Percentiles rank a stretch among this genome's conserved stretches.
phyloP scores from a whole-genome alignment of 495 filamentous ascomycete species.

The Hypoxylon fuscum region DNA sequence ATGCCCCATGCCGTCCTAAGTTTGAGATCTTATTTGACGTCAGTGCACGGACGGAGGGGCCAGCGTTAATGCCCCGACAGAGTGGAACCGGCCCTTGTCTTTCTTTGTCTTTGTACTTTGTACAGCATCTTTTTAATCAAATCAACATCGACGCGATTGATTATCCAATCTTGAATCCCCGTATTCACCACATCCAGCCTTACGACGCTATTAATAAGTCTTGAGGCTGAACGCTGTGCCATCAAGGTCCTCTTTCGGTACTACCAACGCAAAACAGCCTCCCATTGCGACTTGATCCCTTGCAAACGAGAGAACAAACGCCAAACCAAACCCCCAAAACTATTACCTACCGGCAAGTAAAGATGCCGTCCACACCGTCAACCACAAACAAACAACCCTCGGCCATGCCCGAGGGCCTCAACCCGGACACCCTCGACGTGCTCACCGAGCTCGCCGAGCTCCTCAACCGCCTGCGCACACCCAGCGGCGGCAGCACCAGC shows the following conservation, averaged over 20 bases:
- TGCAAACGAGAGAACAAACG: too few species aligned
- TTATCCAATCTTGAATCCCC: too few species aligned
- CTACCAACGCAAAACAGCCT: conserved; percentile 11
- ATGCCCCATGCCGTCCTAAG: too few species aligned
- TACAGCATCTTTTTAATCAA: conserved; percentile 18
- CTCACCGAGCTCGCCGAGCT: conserved; percentile 82
- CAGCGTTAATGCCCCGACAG: conserved; percentile 13
- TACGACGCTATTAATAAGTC: conserved; percentile 15
- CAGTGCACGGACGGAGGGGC: conserved; percentile 22
- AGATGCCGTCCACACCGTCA: conserved; percentile 48
- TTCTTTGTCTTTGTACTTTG: too few species aligned
- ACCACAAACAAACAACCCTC: conserved; percentile 41
- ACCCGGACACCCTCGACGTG: conserved; percentile 79
- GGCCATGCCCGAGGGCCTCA: conserved; percentile 57
- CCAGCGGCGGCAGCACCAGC: conserved; percentile 28
- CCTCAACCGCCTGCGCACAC: conserved; percentile 73
- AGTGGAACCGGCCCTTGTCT: conserved; percentile 4
- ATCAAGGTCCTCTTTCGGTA: conserved; percentile 35
- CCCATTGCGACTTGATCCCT: background rate
- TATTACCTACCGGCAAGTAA: too few species aligned
- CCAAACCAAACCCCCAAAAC: too few species aligned
- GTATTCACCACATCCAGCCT: too few species aligned
- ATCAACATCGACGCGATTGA: conserved; percentile 23
- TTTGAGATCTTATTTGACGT: conserved; percentile 27
- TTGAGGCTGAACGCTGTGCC: conserved; percentile 25